phyloP scores from a whole-genome alignment of 495 filamentous ascomycete genomes.

The Hypomontagnella submonticulosa region DNA sequence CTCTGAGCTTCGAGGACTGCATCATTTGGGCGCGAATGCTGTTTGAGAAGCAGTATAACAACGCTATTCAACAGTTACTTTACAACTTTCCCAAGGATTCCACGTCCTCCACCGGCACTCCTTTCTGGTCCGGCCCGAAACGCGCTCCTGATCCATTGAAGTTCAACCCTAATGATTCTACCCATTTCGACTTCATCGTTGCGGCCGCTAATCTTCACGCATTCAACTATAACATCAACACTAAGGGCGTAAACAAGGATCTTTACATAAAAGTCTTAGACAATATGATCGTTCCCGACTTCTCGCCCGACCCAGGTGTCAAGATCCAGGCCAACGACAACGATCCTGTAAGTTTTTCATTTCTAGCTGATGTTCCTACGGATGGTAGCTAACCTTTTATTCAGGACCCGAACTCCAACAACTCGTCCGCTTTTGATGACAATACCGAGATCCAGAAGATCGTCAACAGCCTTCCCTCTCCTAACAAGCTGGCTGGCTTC shows the following conservation, averaged over 20 bases:
- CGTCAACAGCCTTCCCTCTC: conserved; percentile 73
- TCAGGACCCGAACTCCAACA: conserved; percentile 82
- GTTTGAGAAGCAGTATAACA: conserved; percentile 97
- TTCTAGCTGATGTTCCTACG: conserved; percentile 2
- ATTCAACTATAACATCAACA: conserved; percentile 96
- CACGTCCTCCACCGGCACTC: conserved; percentile 83
- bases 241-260: conserved; percentile 72
- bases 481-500: conserved; percentile 84
- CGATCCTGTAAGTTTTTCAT: conserved; percentile 70
- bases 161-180: conserved; percentile 84
- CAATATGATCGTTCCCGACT: conserved; percentile 96
- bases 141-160: conserved; percentile 91
- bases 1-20: conserved; percentile 93
- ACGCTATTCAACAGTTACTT: conserved; percentile 94
- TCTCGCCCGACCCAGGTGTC: conserved; percentile 88
- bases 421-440: conserved; percentile 71
- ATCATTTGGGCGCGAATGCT: conserved; percentile 91
- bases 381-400: conserved; percentile 13
- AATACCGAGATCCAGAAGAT: conserved; percentile 76
- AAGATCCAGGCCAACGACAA: conserved; percentile 98
- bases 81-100: conserved; percentile 99
- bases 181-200: conserved; percentile 86
- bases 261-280: conserved; percentile 83
- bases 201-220: conserved; percentile 93
- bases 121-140: conserved; percentile 99